Evolutionary conservation across 495 filamentous ascomycete species (phyloP).

Genomic region (Xylaria flabelliformis): DNA sequence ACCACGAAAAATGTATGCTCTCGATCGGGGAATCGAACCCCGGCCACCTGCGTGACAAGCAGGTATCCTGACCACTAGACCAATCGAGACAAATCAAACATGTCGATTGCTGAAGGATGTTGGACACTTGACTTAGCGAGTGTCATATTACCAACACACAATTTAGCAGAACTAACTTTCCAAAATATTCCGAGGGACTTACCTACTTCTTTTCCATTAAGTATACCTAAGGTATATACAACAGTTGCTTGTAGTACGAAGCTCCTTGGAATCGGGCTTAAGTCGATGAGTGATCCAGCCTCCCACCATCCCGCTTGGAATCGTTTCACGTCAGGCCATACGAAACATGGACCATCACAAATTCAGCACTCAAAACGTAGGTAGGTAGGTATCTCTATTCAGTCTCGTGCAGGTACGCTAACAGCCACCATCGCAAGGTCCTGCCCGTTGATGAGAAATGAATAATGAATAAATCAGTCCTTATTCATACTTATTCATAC

Average conservation of each 20-base stretch:
- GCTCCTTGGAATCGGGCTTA: not conserved
- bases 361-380: not conserved
- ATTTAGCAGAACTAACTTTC: no score
- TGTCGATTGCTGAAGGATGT: no score
- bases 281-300: not conserved
- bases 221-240: no score
- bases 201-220: no score
- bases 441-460: not conserved
- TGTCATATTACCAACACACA: no score
- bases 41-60: slow-evolving; percentile 45
- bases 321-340: not conserved
- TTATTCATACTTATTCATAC: not conserved
- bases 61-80: slow-evolving; percentile 32
- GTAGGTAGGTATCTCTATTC: not conserved
- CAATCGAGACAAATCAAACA: slow-evolving; percentile 30
- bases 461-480: not conserved
- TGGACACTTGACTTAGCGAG: no score
- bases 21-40: slow-evolving; percentile 53
- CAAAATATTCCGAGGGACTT: no score
- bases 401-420: not conserved
- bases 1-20: slow-evolving; percentile 32
- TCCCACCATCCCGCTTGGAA: not conserved
- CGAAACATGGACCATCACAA: not conserved
- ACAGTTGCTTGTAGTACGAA: not conserved
- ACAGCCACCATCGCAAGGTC: not conserved